These are phyloP conservation scores for Sesbania bispinosa DNA, from an alignment of 306 rosid species.

Conservation along the genomic window DNA sequence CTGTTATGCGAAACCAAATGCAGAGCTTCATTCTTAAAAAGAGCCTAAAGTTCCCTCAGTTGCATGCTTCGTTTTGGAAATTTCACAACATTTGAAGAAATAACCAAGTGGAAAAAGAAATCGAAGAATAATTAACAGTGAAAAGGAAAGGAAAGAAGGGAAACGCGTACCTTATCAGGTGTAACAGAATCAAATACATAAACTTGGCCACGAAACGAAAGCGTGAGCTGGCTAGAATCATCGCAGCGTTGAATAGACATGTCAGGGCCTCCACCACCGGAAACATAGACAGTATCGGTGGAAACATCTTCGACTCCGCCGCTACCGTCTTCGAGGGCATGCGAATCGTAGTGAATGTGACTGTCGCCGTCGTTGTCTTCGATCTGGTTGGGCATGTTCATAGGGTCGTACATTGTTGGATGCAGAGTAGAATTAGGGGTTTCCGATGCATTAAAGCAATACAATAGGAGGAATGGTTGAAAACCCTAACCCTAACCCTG, in stretches of 20 bases:
- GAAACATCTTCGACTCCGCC: constrained; percentile 49
- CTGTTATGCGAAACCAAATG: constrained; percentile 35
- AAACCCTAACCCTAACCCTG: constrained; percentile 41
- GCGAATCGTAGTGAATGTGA: constrained; percentile 55
- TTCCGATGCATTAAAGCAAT: constrained; percentile 41
- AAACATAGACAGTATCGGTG: constrained; percentile 43
- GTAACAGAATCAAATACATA: constrained; percentile 85
- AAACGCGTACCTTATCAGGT: constrained; percentile 63
- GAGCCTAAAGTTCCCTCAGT: neutral
- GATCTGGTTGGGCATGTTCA: constrained; percentile 62
- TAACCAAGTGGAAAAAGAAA: neutral
- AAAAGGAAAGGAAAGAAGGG: neutral
- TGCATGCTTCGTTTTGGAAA: neutral
- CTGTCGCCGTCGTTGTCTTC: constrained; percentile 49
- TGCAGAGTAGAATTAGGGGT: constrained; percentile 30
- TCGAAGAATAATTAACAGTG: constrained; percentile 1
- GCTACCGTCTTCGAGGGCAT: constrained; percentile 49
- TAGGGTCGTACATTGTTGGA: constrained; percentile 60
- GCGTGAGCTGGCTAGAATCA: constrained; percentile 80
- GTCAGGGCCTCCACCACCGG: constrained; percentile 41
- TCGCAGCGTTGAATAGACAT: constrained; percentile 49
- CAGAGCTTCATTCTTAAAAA: neutral
- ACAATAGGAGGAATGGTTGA: neutral
- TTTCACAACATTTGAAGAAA: neutral
- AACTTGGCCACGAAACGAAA: constrained; percentile 91